These are phyloP conservation scores for Trichoderma afroharzianum DNA, from an alignment of 2,329 filamentous ascomycete species.

Conservation along the genomic window DNA sequence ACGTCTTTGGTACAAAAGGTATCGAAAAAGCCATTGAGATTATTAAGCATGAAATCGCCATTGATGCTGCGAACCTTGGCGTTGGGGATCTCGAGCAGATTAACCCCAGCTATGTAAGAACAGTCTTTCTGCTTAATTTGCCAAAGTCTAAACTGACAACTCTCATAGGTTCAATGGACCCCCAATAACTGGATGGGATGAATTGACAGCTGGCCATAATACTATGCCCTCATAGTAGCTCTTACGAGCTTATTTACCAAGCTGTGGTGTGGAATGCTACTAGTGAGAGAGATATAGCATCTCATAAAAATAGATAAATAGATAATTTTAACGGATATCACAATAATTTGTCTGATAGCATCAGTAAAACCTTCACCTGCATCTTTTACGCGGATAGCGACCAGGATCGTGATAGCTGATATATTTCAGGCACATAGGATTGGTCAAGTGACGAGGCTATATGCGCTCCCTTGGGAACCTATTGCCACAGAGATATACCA, in stretches of 20 bases:
- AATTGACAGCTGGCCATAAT: not conserved
- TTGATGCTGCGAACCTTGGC: constrained; percentile 43
- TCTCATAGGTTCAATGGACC: not conserved
- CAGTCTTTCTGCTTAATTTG: not conserved
- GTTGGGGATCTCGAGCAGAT: constrained; percentile 37
- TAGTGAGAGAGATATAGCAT: not conserved
- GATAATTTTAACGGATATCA: not conserved
- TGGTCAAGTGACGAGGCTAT: not conserved
- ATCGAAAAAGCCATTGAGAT: constrained; percentile 43
- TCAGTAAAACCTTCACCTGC: not conserved
- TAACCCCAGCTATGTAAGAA: not conserved
- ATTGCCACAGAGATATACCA: not conserved
- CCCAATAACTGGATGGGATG: not conserved
- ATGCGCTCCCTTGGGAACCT: not conserved
- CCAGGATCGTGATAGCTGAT: not conserved
- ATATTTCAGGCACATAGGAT: not conserved
- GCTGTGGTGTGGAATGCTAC: not conserved
- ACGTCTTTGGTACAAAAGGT: constrained; percentile 48
- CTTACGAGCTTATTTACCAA: not conserved
- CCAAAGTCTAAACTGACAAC: not conserved
- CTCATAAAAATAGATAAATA: not conserved
- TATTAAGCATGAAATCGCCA: constrained; percentile 47
- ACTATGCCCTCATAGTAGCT: not conserved
- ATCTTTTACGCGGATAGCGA: not conserved
- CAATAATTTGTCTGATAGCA: not conserved